Base-by-base conservation (phyloP, 176 grass and related monocot species). In the Rhynchospora pubera region DNA sequence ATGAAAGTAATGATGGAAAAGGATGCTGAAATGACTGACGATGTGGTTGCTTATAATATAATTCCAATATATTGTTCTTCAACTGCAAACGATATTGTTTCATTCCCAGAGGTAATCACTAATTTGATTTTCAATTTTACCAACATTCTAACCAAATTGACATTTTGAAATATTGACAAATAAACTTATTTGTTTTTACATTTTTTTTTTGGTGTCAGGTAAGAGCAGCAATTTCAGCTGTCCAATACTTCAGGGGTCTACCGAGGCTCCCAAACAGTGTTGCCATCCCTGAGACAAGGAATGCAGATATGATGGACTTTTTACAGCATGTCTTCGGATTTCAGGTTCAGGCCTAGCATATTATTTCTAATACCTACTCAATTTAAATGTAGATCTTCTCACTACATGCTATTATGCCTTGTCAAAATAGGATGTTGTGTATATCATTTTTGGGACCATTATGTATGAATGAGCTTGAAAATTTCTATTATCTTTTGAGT, bases 261-360 rank as follows among this genome's bases (percentile, higher is more conserved):
- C 88, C 91, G 76, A 87, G 86, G 88, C 94, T 97, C 50, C 94
- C 94, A 84, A 61, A 2, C 61, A 88, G 83, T 53, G 82, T 94
- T 85, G 58, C 83, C 70, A 83, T 97, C 45, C 94, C 94, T 68
- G 85, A 89, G 45, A 86, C 88, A 82, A 92, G 91, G 88, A 90
- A 91, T 78, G 84, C 94, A 19, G 94, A 97, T 92, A 88, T 97
- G 85, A 88, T 97, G 83, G 94, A 97, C 65, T 87, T 97, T 85
- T 87, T 97, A 78, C 89, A 94, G 56, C 92, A 84, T 78, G 72
- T 97, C 59, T 97, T 94, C 80, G 94, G 91, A 44, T 97, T 97
- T 66, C 94, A 97, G 91, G 94, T 97, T 83, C 60, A 81, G 84
- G 28, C 70, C 75, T 80, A 65, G 56, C 28, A 77, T 66, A 14